Conservation (phyloP, 805 yeast genomes). For the Yarrowia keelungensis region DNA sequence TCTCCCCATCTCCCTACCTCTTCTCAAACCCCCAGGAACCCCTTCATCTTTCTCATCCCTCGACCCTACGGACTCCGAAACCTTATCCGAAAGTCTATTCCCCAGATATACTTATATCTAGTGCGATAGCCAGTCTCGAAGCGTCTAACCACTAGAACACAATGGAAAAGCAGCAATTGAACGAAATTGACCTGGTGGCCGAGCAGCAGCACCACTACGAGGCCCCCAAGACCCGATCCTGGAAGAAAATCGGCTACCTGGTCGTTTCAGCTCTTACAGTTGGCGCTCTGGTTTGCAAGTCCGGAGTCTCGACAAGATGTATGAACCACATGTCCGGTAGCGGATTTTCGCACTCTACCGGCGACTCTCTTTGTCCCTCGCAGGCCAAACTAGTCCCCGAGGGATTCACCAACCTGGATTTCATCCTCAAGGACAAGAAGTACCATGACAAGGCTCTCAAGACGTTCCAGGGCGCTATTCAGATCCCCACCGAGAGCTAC, state of each 20-base stretch:
- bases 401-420: slow-evolving; percentile 11
- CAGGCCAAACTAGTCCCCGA: slow-evolving; percentile 10
- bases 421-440: slow-evolving; percentile 21
- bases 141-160: neutral
- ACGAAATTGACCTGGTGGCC: neutral
- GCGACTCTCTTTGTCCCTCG: slow-evolving; percentile 18
- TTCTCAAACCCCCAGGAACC: neutral
- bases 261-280: slow-evolving; percentile 18
- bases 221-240: slow-evolving; percentile 14
- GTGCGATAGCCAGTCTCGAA: slow-evolving; percentile 5
- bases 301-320: slow-evolving; percentile 11
- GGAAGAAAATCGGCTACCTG: slow-evolving; percentile 25
- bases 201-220: slow-evolving; percentile 12
- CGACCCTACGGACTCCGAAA: slow-evolving; percentile 5
- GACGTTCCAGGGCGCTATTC: slow-evolving; percentile 58
- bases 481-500: slow-evolving; percentile 66
- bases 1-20: no score
- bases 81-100: neutral
- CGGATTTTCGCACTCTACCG: neutral
- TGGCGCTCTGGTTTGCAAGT: slow-evolving; percentile 21
- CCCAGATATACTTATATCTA: slow-evolving; percentile 21
- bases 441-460: slow-evolving; percentile 17
- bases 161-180: slow-evolving; percentile 33
- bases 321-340: slow-evolving; percentile 14
- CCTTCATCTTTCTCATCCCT: neutral